Percentiles rank a stretch among this genome's conserved stretches.
Evolutionary conservation across 495 filamentous ascomycete species (phyloP).

Genomic region (Trichoderma parareesei): DNA sequence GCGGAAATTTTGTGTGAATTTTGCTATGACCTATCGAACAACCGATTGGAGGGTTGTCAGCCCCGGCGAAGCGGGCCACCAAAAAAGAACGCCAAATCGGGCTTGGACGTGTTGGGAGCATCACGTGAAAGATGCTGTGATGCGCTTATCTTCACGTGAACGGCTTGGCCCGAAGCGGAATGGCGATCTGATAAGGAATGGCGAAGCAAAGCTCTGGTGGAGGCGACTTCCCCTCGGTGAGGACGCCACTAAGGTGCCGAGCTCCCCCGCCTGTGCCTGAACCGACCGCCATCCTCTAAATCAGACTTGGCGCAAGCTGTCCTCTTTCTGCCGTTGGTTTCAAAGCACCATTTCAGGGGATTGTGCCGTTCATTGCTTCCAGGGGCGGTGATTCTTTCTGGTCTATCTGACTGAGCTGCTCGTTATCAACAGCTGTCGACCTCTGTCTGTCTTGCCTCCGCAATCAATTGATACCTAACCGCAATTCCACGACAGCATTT

Average conservation of each 20-base stretch:
- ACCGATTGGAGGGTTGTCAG: conserved; percentile 11
- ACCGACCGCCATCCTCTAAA: conserved; percentile 1
- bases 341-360: conserved; percentile 17
- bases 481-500: background rate
- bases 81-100: background rate
- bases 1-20: conserved; percentile 16
- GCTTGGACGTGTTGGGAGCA: background rate
- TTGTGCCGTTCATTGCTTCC: background rate
- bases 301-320: conserved; percentile 18
- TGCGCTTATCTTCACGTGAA: conserved; percentile 9
- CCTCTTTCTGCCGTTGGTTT: conserved; percentile 20
- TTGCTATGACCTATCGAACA: conserved; percentile 7
- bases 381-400: background rate
- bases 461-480: too few species aligned
- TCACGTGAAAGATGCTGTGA: background rate
- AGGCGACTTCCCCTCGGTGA: background rate
- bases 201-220: background rate
- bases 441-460: too few species aligned
- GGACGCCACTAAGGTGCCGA: background rate
- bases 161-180: background rate
- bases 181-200: background rate
- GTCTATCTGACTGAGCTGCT: too few species aligned
- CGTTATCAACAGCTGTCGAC: too few species aligned
- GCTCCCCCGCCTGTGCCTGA: conserved; percentile 1
- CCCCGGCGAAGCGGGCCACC: conserved; percentile 8